Evolutionary conservation across 2,329 filamentous ascomycete genomes (phyloP).

Genomic region (Sporothrix sp.): DNA sequence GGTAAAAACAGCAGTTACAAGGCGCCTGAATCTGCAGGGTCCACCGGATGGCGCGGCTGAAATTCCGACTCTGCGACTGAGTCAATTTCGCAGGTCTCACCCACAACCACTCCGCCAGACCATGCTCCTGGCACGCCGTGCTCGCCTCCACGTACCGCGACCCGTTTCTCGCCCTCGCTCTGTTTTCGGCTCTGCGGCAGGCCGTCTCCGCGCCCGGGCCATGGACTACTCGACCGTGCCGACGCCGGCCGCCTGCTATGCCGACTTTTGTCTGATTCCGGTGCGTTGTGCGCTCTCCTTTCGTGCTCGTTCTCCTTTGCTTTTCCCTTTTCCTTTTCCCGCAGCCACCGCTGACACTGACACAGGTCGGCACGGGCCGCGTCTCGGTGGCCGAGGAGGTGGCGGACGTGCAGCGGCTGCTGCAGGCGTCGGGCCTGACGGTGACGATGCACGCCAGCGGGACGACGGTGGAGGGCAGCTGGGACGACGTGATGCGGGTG

Average conservation of each 20-base stretch:
- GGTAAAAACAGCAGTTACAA: no score
- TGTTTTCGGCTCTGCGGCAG: no score
- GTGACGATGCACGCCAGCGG: constrained; percentile 91
- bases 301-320: no score
- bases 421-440: constrained; percentile 69
- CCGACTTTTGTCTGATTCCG: constrained; percentile 86
- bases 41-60: no score
- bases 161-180: not conserved
- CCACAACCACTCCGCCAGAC: not conserved
- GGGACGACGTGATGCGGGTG: constrained; percentile 77
- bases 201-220: not conserved
- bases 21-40: no score
- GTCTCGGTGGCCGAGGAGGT: constrained; percentile 74
- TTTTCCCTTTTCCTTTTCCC: no score
- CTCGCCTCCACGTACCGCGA: not conserved
- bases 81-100: constrained; percentile 1
- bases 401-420: constrained; percentile 75
- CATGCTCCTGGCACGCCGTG: not conserved
- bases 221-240: constrained; percentile 39
- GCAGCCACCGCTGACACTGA: not conserved
- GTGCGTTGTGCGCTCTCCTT: constrained; percentile 43
- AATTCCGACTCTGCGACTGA: not conserved
- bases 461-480: constrained; percentile 84
- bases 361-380: constrained; percentile 66
- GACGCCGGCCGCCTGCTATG: constrained; percentile 68